Conservation (phyloP, 1,284 basidiomycete genomes). For the Porogramme epimiltina region DNA sequence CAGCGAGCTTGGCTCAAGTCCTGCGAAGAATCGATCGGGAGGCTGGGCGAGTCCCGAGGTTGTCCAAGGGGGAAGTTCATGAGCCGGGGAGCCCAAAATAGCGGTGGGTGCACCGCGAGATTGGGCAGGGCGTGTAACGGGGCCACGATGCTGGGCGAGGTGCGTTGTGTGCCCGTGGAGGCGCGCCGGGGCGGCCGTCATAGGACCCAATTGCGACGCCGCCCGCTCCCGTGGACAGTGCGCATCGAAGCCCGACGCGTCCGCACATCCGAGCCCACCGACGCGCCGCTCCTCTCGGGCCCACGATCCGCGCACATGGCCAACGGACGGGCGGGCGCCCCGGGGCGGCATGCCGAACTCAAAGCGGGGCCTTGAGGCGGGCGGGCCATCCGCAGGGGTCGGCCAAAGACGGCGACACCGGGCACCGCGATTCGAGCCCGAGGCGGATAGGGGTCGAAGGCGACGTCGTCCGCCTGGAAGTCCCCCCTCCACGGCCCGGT, state of each 20-base stretch:
- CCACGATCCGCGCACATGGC: constrained; percentile 2
- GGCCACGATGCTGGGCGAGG: not conserved
- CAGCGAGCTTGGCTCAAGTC: no score
- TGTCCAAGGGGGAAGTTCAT: not conserved
- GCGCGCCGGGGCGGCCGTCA: not conserved
- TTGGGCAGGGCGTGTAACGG: not conserved
- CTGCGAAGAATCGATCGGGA: no score
- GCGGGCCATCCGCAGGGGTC: constrained; percentile 8
- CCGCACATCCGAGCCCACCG: constrained; percentile 14
- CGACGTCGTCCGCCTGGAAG: constrained; percentile 16
- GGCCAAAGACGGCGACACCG: constrained; percentile 17
- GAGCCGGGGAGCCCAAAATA: constrained; percentile 10
- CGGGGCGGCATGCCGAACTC: constrained; percentile 12
- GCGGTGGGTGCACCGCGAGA: constrained; percentile 17
- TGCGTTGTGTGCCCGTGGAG: not conserved
- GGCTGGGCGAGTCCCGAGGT: no score
- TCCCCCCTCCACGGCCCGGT: constrained; percentile 14
- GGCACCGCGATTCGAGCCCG: constrained; percentile 20
- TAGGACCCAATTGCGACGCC: constrained; percentile 4
- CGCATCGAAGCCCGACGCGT: not conserved
- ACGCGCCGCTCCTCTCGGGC: constrained; percentile 4
- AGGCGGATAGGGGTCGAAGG: constrained; percentile 23
- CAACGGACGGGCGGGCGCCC: not conserved
- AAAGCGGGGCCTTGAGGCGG: constrained; percentile 11
- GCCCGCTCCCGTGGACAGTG: not conserved